These are phyloP conservation scores for Venustampulla echinocandica DNA, from an alignment of 495 filamentous ascomycete species.

Conservation along the genomic window DNA sequence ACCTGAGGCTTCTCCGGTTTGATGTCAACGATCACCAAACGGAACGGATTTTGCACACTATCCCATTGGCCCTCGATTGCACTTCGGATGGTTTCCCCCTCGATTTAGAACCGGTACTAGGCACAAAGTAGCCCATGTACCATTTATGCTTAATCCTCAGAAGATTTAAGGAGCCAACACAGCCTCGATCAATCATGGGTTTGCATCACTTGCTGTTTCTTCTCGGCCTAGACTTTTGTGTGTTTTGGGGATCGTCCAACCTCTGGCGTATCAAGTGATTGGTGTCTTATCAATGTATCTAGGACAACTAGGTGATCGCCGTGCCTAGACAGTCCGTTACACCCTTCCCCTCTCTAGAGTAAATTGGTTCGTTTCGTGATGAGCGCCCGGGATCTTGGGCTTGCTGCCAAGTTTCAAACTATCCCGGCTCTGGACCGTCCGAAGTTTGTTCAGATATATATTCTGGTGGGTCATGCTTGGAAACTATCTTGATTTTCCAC, in stretches of 20 bases:
- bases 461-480: background rate
- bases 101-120: background rate
- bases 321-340: background rate
- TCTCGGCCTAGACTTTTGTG: background rate
- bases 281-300: background rate
- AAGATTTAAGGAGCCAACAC: background rate
- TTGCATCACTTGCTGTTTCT: constrained; percentile 5
- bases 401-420: background rate
- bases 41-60: background rate
- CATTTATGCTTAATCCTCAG: constrained; percentile 11
- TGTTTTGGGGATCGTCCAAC: background rate
- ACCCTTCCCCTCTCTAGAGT: background rate
- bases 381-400: background rate
- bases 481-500: background rate
- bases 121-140: constrained; percentile 1
- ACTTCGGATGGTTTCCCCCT: background rate
- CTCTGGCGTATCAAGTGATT: background rate
- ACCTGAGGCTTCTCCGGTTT: constrained; percentile 6
- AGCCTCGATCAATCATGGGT: background rate
- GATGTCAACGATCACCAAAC: constrained; percentile 3
- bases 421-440: background rate
- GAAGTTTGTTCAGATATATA: background rate
- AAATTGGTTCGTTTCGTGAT: background rate
- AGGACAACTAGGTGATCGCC: background rate
- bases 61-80: background rate